phyloP scores from a whole-genome alignment of 116 monocot genomes.

The Papilionanthe hybrid region DNA sequence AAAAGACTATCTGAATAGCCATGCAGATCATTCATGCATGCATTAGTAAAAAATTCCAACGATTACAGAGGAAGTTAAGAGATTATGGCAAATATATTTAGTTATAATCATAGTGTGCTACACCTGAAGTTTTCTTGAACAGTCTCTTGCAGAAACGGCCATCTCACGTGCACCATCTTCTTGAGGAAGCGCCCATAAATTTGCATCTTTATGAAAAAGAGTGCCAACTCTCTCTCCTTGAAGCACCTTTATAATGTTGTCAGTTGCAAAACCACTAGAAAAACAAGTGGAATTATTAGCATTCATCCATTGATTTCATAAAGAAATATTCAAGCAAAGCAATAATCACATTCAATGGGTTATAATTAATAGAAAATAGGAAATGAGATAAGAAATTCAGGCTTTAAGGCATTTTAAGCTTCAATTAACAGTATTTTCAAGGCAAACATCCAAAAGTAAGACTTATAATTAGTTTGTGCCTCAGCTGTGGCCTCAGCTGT shows the following conservation, averaged over 20 bases:
- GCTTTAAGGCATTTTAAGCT: no score
- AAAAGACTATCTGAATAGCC: background rate
- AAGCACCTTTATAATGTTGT: constrained; percentile 78
- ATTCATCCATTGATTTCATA: background rate
- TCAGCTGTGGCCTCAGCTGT: no score
- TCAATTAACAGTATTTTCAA: no score
- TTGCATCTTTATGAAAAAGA: constrained; percentile 77
- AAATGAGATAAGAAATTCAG: background rate
- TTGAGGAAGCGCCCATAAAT: constrained; percentile 38
- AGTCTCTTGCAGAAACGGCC: constrained; percentile 93
- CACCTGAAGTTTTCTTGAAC: constrained; percentile 92
- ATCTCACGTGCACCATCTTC: constrained; percentile 69
- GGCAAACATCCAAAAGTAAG: no score
- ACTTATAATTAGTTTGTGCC: no score
- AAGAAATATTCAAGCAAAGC: background rate
- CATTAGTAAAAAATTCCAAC: background rate
- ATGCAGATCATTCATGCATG: background rate
- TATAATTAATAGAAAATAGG: background rate
- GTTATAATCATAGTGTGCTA: background rate
- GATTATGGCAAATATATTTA: background rate
- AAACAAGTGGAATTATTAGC: constrained; percentile 2
- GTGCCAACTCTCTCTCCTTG: constrained; percentile 83
- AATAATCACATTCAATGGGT: background rate
- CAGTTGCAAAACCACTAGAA: constrained; percentile 75
- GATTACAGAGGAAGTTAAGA: background rate